Conservation (phyloP, 176 grass and related monocot genomes). For the Phragmites australis region DNA sequence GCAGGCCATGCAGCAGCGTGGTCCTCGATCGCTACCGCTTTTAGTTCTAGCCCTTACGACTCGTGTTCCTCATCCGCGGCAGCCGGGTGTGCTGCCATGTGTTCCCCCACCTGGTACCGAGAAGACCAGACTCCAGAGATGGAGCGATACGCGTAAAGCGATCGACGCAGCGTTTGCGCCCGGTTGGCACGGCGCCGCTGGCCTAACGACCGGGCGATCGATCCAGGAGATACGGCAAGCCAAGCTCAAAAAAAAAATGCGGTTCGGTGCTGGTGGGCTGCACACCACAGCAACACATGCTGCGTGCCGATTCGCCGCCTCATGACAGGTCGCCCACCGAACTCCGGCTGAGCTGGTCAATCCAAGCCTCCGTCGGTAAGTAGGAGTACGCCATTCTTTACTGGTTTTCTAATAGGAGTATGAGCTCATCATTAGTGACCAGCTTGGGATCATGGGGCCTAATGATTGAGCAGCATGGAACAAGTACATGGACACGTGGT, state of each 20-base stretch:
- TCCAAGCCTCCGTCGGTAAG: background rate
- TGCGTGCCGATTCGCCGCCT: constrained; percentile 16
- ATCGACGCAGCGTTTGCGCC: background rate
- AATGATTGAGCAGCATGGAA: constrained; percentile 25
- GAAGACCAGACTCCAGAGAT: background rate
- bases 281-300: constrained; percentile 11
- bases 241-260: background rate
- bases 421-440: background rate
- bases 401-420: background rate
- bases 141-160: background rate
- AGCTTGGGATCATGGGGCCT: constrained; percentile 18
- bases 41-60: too few species aligned
- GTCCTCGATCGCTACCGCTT: constrained; percentile 13
- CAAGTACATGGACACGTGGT: background rate
- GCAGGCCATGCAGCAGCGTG: background rate
- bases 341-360: background rate
- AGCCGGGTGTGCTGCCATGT: constrained; percentile 7
- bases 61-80: background rate
- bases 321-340: background rate
- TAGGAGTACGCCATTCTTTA: background rate
- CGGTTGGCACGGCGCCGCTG: constrained; percentile 29
- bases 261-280: background rate
- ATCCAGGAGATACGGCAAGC: constrained; percentile 2
- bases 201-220: background rate
- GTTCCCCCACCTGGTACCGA: background rate